Evolutionary conservation across 257 asterid genomes (phyloP).

Genomic region (Cordia subcordata): DNA sequence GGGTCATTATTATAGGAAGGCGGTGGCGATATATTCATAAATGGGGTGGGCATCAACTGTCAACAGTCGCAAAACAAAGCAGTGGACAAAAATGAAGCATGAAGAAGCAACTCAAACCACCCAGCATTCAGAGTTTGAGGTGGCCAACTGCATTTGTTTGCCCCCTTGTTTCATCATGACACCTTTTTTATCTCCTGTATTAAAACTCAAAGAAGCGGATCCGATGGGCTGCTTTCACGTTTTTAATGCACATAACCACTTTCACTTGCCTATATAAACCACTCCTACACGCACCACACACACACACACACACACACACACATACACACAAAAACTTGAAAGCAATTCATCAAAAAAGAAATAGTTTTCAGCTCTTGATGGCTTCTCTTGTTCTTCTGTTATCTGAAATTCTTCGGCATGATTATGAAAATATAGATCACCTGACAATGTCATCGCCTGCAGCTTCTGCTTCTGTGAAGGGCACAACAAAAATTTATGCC

Average conservation of each 20-base stretch:
- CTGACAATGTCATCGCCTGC: constrained; percentile 20
- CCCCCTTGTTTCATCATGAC: constrained; percentile 8
- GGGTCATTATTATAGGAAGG: neutral
- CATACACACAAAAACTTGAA: too few species aligned
- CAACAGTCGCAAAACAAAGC: too few species aligned
- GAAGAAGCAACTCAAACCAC: constrained; percentile 2
- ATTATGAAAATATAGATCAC: constrained; percentile 33
- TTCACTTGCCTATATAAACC: constrained; percentile 6
- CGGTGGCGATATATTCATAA: neutral
- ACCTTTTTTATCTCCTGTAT: neutral
- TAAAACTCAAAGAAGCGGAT: neutral
- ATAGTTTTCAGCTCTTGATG: constrained; percentile 20
- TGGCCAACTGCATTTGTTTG: constrained; percentile 9
- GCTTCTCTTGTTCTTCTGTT: constrained; percentile 62
- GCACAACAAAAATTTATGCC: neutral
- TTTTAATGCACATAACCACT: constrained; percentile 10
- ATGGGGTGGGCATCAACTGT: neutral
- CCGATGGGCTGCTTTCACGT: constrained; percentile 3
- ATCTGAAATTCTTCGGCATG: constrained; percentile 48
- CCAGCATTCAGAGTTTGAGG: too few species aligned
- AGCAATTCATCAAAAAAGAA: neutral
- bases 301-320: too few species aligned
- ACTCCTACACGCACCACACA: too few species aligned
- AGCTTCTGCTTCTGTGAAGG: constrained; percentile 2
- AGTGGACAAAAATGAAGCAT: neutral